Evolutionary conservation across 2,329 filamentous ascomycete genomes (phyloP), one percentile per base, ranked within the genome.

Genomic region (Talaromyces sp.): DNA sequence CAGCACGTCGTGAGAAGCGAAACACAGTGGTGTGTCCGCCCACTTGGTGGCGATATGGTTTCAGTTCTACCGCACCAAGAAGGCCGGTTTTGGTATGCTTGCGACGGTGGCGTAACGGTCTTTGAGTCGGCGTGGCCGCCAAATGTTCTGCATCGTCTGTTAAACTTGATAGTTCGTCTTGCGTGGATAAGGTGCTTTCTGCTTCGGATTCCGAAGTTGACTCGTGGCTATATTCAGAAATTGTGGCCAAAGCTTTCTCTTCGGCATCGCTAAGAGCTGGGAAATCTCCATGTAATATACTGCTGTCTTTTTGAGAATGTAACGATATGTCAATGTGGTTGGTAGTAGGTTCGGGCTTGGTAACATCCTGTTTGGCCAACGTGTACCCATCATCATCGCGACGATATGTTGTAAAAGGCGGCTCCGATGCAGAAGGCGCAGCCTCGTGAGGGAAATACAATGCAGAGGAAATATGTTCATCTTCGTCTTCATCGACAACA

Each of bases 21-120:
- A 96, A 99, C 38, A 99, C 84, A 0, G 93, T 97, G 7, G 92
- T 97, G 74, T 99, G 95, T 0, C 95, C 95, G 61, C 95, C 95
- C 59, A 99, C 95, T 76, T 99, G 95, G 76, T 99, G 95, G 66
- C 91, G 91, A 77, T 97, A 99, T 1, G 95, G 95, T 69, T 97
- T 96, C 62, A 99, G 82, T 74, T 98, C 93, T 66, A 99, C 96
- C 31, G 93, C 93, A 64, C 93, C 91, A 29, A 96, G 81, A 3
- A 93, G 91, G 9, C 70, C 72, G 5, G 71, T 62, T 24, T 68
- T 62, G 31, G 66, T 61, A 57, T 69, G 64, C 55, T 70, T 73
- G 58, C 66, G 71, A 58, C 68, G 73, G 41, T 61, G 59, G 19
- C 59, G 59, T 9, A 50, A 24, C 52, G 67, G 66, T 41, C 66